Conservation (phyloP, 2,329 filamentous ascomycete species). For the Colletotrichum lentis region DNA sequence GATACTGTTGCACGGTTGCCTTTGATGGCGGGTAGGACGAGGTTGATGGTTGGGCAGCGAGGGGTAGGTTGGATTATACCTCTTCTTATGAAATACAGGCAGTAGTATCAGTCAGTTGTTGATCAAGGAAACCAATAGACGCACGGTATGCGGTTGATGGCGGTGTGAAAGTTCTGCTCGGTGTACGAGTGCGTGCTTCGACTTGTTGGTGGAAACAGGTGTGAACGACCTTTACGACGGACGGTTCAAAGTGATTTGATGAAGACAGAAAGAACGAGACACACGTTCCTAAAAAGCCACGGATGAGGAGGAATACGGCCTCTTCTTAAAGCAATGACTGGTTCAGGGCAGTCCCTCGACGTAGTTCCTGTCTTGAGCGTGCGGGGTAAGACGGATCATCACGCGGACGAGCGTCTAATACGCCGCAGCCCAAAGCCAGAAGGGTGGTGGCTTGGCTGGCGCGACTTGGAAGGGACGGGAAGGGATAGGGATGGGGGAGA, state of each 20-base stretch:
- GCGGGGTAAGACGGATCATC: constrained; percentile 39
- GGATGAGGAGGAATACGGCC: constrained; percentile 14
- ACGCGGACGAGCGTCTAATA: constrained; percentile 36
- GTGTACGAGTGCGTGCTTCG: neutral
- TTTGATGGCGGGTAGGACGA: neutral
- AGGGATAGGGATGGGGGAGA: neutral
- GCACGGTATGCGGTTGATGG: neutral
- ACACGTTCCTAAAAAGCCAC: neutral
- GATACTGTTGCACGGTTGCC: neutral
- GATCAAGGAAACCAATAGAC: neutral
- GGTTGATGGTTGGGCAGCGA: neutral
- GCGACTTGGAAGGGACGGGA: neutral
- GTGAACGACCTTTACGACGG: neutral
- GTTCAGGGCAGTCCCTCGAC: constrained; percentile 34
- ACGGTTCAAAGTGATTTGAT: constrained; percentile 13
- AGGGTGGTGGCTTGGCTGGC: neutral
- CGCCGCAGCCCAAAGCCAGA: constrained; percentile 15
- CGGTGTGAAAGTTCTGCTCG: neutral
- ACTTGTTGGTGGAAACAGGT: neutral
- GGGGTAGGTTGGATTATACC: neutral
- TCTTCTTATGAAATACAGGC: neutral
- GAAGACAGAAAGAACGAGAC: neutral
- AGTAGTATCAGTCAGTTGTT: neutral
- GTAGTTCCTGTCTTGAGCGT: constrained; percentile 28
- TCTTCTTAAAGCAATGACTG: constrained; percentile 31